Evolutionary conservation across 164 flowering plant species (phyloP), one percentile per base, ranked within the genome.

Genomic region (Vitis labrusca): DNA sequence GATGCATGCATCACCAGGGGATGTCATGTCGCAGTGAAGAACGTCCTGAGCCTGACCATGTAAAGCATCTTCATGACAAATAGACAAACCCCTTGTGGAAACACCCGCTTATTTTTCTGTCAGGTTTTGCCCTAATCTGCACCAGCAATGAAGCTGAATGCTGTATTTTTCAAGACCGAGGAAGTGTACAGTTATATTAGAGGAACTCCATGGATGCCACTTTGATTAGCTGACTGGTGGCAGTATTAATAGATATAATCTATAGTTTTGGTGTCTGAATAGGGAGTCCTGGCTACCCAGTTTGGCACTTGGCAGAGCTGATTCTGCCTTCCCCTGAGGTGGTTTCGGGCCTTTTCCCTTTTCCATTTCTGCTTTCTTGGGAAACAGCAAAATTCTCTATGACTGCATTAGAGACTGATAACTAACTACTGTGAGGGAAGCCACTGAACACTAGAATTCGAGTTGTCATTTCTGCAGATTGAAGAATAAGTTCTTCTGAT

Each of bases 261-360:
- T 50, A 17, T 60, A 73, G 54, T 19, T 64, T 72, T 66, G 68
- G 62, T 56, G 29, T 44, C 30, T 14, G 16, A 10, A 23, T 44
- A 19, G 56, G 58, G 49, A 59, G 62, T 15, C 78, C 71, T 76
- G 79, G 65, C 76, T 78, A 70, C 87, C 85, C 83, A 80, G 84
- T 82, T 84, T 77, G 85, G 88, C 82, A 47, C 27, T 23, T 1
- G 27, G 27, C 27, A 69, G 44, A 61, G 52, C 59, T 27, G 64
- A 67, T 65, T 55, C 57, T 15, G 77, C 80, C 82, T 78, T 81
- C 84, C 44, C 80, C 83, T 72, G 88, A 76, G 85, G 86, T 80
- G 72, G 86, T 77, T 76, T 64, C 69, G 72, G 73, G 32, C 44
- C 55, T 59, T 44, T 71, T 19, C 55, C 30, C 70, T 67, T 14